Conservation (phyloP, 306 rosid genomes). For the Acmispon strigosus region DNA sequence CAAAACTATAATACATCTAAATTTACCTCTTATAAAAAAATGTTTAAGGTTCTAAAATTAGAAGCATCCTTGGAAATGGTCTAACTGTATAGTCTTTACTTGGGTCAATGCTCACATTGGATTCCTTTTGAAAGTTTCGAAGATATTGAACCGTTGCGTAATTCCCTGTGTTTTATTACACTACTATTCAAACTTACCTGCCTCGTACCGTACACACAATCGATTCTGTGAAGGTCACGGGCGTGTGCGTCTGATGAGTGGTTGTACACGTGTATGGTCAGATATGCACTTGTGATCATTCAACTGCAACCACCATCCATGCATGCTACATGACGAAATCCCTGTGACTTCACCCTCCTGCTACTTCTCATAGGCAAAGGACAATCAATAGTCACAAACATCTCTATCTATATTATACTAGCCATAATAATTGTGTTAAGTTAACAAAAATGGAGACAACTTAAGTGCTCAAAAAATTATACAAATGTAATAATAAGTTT, state of each 20-base stretch:
- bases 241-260: neutral
- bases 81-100: too few relatives aligned
- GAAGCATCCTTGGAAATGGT: too few relatives aligned
- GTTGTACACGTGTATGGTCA: slow-evolving; percentile 21
- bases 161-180: neutral
- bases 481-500: too few relatives aligned
- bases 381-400: neutral
- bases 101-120: slow-evolving; percentile 7
- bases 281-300: too few relatives aligned
- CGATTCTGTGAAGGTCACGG: slow-evolving; percentile 26
- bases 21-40: too few relatives aligned
- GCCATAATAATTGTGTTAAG: too few relatives aligned
- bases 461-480: too few relatives aligned
- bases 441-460: too few relatives aligned
- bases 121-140: slow-evolving; percentile 1
- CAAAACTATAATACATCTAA: too few relatives aligned
- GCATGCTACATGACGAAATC: neutral
- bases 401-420: neutral
- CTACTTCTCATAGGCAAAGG: neutral
- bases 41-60: too few relatives aligned
- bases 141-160: slow-evolving; percentile 23
- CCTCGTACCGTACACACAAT: slow-evolving; percentile 2
- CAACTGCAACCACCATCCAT: neutral
- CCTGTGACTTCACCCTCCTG: neutral
- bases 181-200: neutral